phyloP scores from a whole-genome alignment of 192 early-diverging fungal species.

The Gigaspora rosea region DNA sequence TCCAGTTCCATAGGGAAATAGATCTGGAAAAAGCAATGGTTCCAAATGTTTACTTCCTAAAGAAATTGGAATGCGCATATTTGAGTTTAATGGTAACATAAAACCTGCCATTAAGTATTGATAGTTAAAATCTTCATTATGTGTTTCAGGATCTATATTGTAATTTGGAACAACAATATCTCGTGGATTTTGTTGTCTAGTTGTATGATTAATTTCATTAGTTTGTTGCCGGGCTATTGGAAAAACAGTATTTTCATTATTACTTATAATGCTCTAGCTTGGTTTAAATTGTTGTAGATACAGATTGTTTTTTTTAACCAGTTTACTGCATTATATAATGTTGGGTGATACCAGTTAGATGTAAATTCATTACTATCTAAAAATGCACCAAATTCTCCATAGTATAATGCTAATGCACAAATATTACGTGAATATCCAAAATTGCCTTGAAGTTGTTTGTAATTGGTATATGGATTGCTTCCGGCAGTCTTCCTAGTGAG shows the following conservation, averaged over 20 bases:
- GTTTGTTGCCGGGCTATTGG: background rate
- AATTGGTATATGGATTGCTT: conserved; percentile 2
- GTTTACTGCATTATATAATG: background rate
- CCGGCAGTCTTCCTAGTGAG: background rate
- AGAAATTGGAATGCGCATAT: background rate
- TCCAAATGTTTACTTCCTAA: background rate
- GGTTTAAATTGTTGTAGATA: background rate
- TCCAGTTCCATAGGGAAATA: conserved; percentile 5
- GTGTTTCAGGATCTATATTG: conserved; percentile 1
- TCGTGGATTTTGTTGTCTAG: background rate
- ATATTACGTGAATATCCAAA: background rate
- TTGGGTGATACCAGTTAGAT: background rate
- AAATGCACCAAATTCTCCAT: background rate
- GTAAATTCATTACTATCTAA: background rate
- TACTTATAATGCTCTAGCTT: background rate
- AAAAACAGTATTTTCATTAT: background rate
- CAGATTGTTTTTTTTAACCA: background rate
- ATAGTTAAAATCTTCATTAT: conserved; percentile 1
- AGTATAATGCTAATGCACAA: conserved; percentile 4
- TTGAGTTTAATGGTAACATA: background rate
- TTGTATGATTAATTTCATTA: background rate
- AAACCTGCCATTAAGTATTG: background rate
- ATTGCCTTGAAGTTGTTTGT: background rate
- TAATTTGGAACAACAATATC: background rate
- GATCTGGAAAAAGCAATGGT: background rate